Evolutionary conservation across 352 stramenopile species (phyloP).

Genomic region (Globisporangium spinosum): DNA sequence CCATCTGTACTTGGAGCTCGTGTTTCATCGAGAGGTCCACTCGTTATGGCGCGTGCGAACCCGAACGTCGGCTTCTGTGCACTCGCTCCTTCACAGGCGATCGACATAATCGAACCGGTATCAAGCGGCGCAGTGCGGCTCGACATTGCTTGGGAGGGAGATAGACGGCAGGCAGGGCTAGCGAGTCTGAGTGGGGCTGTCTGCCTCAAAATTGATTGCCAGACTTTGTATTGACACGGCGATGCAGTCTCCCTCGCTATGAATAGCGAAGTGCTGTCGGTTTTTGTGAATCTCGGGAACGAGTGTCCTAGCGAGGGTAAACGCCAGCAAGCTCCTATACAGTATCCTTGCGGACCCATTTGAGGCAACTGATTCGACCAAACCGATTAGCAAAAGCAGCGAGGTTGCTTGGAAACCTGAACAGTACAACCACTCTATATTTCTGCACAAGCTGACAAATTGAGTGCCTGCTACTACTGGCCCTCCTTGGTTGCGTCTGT

Average conservation of each 20-base stretch:
- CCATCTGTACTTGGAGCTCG: not conserved
- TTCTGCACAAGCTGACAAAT: not conserved
- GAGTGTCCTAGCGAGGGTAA: not conserved
- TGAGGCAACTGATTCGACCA: not conserved
- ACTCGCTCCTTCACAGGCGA: not conserved
- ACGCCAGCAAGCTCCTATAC: not conserved
- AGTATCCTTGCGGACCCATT: not conserved
- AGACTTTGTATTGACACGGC: not conserved
- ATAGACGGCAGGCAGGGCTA: not conserved
- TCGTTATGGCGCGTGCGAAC: not conserved
- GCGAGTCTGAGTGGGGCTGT: not conserved
- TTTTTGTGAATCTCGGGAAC: not conserved
- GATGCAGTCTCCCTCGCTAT: not conserved
- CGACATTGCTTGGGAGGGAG: not conserved
- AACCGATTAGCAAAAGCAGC: not conserved
- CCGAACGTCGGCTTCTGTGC: not conserved
- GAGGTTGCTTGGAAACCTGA: not conserved
- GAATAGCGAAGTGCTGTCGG: not conserved
- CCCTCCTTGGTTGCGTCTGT: not conserved
- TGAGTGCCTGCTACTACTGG: not conserved
- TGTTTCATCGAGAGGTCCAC: not conserved
- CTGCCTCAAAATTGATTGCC: not conserved
- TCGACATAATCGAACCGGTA: not conserved
- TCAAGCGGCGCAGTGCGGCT: not conserved
- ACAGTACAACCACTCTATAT: not conserved